These are phyloP conservation scores for Cornus kousa DNA, from an alignment of 148 eudicot genomes.

Conservation along the genomic window DNA sequence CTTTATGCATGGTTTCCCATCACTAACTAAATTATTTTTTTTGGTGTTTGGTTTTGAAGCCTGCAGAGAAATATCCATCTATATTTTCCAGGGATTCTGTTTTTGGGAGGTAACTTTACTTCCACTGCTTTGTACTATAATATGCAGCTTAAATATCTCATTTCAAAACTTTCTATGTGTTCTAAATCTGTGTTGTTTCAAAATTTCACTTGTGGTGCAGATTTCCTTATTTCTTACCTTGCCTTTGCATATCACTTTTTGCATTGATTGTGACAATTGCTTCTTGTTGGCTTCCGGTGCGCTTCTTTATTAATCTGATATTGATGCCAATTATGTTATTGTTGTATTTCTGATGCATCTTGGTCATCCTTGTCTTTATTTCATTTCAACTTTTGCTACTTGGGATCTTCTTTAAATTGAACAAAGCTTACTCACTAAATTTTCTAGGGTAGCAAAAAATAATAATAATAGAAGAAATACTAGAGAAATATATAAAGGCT, in stretches of 20 bases:
- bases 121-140: neutral
- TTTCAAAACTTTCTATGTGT: neutral
- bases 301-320: neutral
- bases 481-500: too few relatives aligned
- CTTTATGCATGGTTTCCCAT: too few relatives aligned
- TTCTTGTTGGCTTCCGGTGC: conserved; percentile 59
- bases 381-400: neutral
- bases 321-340: neutral
- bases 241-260: conserved; percentile 42
- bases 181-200: too few relatives aligned
- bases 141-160: neutral
- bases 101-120: conserved; percentile 44
- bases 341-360: neutral
- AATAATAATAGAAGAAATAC: too few relatives aligned
- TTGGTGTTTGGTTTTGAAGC: conserved; percentile 23
- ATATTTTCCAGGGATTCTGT: conserved; percentile 46
- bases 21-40: too few relatives aligned
- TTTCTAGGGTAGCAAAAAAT: too few relatives aligned
- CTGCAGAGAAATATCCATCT: conserved; percentile 57
- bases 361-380: neutral
- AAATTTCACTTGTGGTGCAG: conserved; percentile 22
- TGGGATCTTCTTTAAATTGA: neutral
- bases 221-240: conserved; percentile 55
- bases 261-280: conserved; percentile 33
- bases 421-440: too few relatives aligned